phyloP scores from a whole-genome alignment of 257 asterid species.

The Thymus mandschuricus region DNA sequence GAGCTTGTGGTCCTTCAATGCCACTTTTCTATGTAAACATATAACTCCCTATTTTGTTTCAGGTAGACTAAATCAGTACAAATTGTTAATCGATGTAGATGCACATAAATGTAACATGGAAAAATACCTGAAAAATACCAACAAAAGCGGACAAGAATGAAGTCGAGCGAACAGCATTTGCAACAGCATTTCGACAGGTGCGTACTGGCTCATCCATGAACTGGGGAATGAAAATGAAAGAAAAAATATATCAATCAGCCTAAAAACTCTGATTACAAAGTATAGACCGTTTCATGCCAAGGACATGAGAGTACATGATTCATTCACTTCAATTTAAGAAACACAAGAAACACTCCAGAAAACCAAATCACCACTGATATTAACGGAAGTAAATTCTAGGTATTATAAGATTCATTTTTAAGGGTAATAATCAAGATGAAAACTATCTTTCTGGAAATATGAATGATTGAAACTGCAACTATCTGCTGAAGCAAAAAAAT shows the following conservation, averaged over 20 bases:
- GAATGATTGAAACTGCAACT: neutral
- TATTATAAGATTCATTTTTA: neutral
- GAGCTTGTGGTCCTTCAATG: slow-evolving; percentile 92
- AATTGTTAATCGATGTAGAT: slow-evolving; percentile 21
- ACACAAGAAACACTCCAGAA: slow-evolving; percentile 8
- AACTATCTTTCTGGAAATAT: neutral
- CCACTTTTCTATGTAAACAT: slow-evolving; percentile 89
- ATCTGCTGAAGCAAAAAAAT: slow-evolving; percentile 16
- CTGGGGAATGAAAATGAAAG: slow-evolving; percentile 42
- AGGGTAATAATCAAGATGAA: slow-evolving; percentile 3
- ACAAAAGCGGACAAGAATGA: slow-evolving; percentile 94
- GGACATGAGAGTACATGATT: neutral
- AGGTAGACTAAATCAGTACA: slow-evolving; percentile 44
- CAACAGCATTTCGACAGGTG: slow-evolving; percentile 89
- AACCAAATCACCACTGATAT: slow-evolving; percentile 8
- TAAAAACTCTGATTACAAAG: neutral
- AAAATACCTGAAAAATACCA: slow-evolving; percentile 89
- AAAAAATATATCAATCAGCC: slow-evolving; percentile 5
- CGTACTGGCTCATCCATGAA: slow-evolving; percentile 91
- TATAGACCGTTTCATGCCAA: neutral
- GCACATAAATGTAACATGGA: slow-evolving; percentile 29
- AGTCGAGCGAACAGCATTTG: slow-evolving; percentile 93
- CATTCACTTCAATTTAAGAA: neutral
- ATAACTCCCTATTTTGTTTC: slow-evolving; percentile 69
- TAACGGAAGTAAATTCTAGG: neutral